Base-by-base conservation (phyloP, 192 early-diverging fungal species). In the Rhizoclosmatium sp. region DNA sequence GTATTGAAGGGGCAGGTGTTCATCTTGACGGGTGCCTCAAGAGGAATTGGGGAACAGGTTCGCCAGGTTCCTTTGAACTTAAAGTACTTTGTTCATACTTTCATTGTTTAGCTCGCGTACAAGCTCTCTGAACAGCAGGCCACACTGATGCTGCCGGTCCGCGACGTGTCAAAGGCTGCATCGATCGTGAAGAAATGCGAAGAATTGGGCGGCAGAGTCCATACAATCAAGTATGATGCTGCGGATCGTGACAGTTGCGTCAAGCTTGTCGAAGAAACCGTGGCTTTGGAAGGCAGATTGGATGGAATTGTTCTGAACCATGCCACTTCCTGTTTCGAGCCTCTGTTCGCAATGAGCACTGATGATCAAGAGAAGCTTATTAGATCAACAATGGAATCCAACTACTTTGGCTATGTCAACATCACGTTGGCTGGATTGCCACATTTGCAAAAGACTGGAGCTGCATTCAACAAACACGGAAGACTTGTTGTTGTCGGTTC, bases 401-500 rank as follows among this genome's bases (percentile, higher is more conserved):
- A 75, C 60, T 75, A 64, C 44, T 54, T 75, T 64, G 73, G 73
- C 56, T 75, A 39, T 58, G 60, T 64, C 41, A 64, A 54, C 60
- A 75, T 64, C 45, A 58, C 59, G 16, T 44, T 75, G 12, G 47
- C 23, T 7, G 73, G 59, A 10, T 19, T 75, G 3, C 60, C 73
- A 39, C 51, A 75, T 59, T 19, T 75, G 7, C 61, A 62, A 62
- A 62, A 62, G 21, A 62, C 61, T n/a, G 59, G 41, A 3, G 51
- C 3, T 7, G 3, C 59, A 19, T 7, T 42, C 59, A n/a, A 16
- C 14, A 42, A 58, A 31, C 10, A 51, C 10, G 7, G 9, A 21
- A 51, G 23, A 19, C 75, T 93, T 2, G 87, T 93, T 3, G 91
- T 93, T 44, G 85, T 93, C 4, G 92, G 92, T 0, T 95, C 94